Conservation (phyloP, 2,329 filamentous ascomycete species). For the Cytospora piceae region DNA sequence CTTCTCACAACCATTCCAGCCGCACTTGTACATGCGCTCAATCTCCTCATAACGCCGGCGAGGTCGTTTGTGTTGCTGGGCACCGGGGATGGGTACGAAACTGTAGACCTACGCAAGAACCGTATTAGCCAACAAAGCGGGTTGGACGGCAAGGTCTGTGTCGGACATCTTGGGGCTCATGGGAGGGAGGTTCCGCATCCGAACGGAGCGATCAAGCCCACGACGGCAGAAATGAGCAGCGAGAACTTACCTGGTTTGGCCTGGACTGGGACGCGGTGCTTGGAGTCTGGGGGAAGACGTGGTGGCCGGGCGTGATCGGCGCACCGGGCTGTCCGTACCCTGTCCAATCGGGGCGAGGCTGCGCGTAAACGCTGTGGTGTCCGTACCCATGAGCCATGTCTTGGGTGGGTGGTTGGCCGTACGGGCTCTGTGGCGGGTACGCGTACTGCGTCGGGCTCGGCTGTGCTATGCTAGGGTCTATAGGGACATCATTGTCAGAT, state of each 20-base stretch:
- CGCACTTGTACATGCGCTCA: conserved; percentile 99
- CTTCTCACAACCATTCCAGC: conserved; percentile 98
- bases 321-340: conserved; percentile 60
- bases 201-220: neutral
- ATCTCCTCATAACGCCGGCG: conserved; percentile 96
- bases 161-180: conserved; percentile 38
- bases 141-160: conserved; percentile 31
- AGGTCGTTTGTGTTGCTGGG: conserved; percentile 95
- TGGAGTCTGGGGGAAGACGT: conserved; percentile 58
- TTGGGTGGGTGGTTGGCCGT: conserved; percentile 73
- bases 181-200: conserved; percentile 17
- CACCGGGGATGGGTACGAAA: conserved; percentile 95
- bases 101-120: conserved; percentile 79
- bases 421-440: conserved; percentile 59
- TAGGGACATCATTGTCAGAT: conserved; percentile 96
- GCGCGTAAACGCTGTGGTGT: conserved; percentile 65
- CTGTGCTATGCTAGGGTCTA: conserved; percentile 97
- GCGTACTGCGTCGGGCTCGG: conserved; percentile 72
- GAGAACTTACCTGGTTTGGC: conserved; percentile 62
- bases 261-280: conserved; percentile 59
- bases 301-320: conserved; percentile 55
- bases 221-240: neutral
- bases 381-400: conserved; percentile 83
- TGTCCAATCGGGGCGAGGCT: conserved; percentile 73
- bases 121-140: conserved; percentile 38